Evolutionary conservation across 768 basidiomycete species (phyloP), one percentile per base, ranked within the genome.

Genomic region (Chalciporus piperatus): DNA sequence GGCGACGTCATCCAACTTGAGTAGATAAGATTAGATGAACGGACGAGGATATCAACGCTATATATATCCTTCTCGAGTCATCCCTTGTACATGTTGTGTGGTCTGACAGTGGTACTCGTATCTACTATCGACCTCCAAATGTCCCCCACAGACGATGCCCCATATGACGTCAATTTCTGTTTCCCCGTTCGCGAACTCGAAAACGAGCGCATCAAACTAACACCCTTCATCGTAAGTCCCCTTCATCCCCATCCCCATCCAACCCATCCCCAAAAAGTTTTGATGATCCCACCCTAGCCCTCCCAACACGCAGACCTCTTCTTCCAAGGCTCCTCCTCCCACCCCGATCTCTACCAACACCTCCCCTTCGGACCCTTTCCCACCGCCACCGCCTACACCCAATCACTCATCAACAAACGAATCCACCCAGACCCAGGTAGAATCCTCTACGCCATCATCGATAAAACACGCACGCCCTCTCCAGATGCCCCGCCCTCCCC

Each of bases 371-470:
- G 79, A 1, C 80, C 81, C 3, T 82, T 74, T 54, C 37, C 58
- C 3, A 67, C 72, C 37, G 43, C 68, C 3, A 54, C 71, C 1
- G 68, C 74, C 13, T 75, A 78, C 52, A 47, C 68, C 6, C 48
- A 64, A 9, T 65, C 62, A 5, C 62, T 77, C 41, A 55, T 77
- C 54, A 61, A 72, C 17, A 59, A 55, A 12, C 65, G 67, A 23
- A 69, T 82, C 33, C 66, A 60, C 2, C 59, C 68, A 3, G 63
- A 76, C 42, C 67, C 66, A 2, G 60, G 62, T 32, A 47, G 51
- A 7, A 47, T 76, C 12, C 64, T 82, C n/a, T 83, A 80, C 56
- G 77, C 76, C 33, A 68, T 85, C 35, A 74, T 78, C 58, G 81
- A 85, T 64, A 80, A 78, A 55, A 75, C 76, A 0, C 64, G 59